A percentile compares a stretch with the other conserved stretches of the same genome.
Evolutionary conservation across 139 green algal species (phyloP).

Genomic region (Asterochloris sp.): DNA sequence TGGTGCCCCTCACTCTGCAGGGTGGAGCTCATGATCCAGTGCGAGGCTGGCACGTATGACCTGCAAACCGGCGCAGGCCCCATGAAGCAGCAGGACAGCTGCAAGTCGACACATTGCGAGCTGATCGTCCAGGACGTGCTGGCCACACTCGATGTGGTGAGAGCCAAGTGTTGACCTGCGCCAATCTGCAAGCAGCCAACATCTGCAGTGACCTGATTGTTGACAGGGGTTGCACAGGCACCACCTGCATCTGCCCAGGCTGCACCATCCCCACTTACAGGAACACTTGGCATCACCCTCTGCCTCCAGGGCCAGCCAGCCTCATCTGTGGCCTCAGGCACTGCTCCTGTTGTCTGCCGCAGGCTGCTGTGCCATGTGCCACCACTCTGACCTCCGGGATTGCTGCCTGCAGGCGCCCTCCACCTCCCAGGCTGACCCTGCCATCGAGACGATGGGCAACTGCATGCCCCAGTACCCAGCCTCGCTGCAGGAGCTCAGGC

Average conservation of each 20-base stretch:
- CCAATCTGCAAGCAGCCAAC: no score
- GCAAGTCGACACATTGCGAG: slow-evolving; percentile 16
- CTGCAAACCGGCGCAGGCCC: neutral
- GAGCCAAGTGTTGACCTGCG: neutral
- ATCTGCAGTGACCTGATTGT: no score
- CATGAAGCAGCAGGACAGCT: slow-evolving; percentile 5
- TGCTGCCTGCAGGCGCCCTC: neutral
- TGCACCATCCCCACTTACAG: no score
- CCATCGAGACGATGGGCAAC: neutral
- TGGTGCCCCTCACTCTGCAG: neutral
- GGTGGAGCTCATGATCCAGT: slow-evolving; percentile 14
- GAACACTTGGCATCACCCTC: no score
- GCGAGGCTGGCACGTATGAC: slow-evolving; percentile 16
- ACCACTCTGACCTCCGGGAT: neutral
- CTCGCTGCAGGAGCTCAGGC: slow-evolving; percentile 15
- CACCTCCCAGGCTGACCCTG: neutral
- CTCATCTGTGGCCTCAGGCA: no score
- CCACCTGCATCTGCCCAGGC: no score
- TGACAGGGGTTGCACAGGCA: no score
- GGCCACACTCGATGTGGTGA: slow-evolving; percentile 21
- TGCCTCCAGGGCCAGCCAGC: no score
- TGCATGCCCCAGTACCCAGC: slow-evolving; percentile 2
- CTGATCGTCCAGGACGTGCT: slow-evolving; percentile 10
- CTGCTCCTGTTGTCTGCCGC: neutral
- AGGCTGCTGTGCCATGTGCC: neutral